Evolutionary conservation across 352 stramenopile species (phyloP).

Genomic region (Phytophthora europaea): DNA sequence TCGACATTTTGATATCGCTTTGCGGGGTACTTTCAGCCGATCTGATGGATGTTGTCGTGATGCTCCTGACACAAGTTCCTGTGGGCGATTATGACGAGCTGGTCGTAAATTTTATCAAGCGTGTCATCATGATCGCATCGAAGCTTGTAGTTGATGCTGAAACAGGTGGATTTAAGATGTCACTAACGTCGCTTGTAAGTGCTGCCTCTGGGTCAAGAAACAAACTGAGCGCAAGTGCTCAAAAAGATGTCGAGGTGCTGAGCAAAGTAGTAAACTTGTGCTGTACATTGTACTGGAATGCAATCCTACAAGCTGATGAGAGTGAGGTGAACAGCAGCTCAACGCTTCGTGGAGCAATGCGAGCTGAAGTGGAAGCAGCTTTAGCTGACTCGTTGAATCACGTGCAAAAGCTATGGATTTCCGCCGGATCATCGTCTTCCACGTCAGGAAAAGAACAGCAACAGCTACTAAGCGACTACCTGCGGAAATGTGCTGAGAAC

Average conservation of each 20-base stretch:
- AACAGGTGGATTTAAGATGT: conserved; percentile 74
- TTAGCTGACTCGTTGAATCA: conserved; percentile 81
- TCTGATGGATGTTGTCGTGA: conserved; percentile 80
- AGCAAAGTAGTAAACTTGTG: conserved; percentile 81
- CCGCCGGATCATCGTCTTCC: conserved; percentile 51
- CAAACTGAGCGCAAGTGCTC: conserved; percentile 51
- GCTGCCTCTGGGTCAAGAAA: conserved; percentile 62
- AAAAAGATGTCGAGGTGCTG: conserved; percentile 78
- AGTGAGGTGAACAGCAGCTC: conserved; percentile 8
- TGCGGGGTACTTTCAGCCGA: conserved; percentile 75
- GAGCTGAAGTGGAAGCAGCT: conserved; percentile 60
- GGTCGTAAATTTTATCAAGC: conserved; percentile 81
- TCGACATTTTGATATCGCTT: conserved; percentile 79
- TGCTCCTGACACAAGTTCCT: conserved; percentile 80
- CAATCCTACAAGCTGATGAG: conserved; percentile 53
- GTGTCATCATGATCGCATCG: conserved; percentile 75
- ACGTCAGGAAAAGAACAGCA: conserved; percentile 77
- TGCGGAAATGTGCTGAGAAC: conserved; percentile 78
- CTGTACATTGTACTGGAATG: conserved; percentile 86
- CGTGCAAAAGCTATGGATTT: conserved; percentile 73
- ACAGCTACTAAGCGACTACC: conserved; percentile 75
- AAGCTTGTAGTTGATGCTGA: conserved; percentile 82
- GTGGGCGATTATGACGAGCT: conserved; percentile 82
- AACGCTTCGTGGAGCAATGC: conserved; percentile 46
- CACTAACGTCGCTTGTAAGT: conserved; percentile 70